These are phyloP conservation scores for Ogataea nonfermentans DNA, from an alignment of 805 yeast species.

Conservation along the genomic window DNA sequence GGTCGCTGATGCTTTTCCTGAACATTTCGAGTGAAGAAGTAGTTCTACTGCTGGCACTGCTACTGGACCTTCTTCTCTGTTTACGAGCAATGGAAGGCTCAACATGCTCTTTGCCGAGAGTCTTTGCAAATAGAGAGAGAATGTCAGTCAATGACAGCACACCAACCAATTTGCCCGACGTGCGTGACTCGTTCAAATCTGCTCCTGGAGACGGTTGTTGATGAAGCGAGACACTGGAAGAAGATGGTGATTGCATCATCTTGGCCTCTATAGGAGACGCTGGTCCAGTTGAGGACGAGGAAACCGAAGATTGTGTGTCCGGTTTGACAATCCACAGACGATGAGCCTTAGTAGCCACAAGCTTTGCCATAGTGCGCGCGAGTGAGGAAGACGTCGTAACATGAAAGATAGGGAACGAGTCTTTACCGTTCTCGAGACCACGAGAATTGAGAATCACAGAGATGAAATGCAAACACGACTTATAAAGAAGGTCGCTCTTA, in stretches of 20 bases:
- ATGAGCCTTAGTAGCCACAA: slow-evolving; percentile 94
- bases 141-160: slow-evolving; percentile 92
- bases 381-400: slow-evolving; percentile 77
- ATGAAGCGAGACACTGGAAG: slow-evolving; percentile 18
- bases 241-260: slow-evolving; percentile 11
- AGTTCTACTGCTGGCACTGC: slow-evolving; percentile 34
- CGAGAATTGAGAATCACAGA: slow-evolving; percentile 81
- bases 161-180: slow-evolving; percentile 82
- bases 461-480: slow-evolving; percentile 83
- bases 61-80: slow-evolving; percentile 71
- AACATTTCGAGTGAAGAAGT: slow-evolving; percentile 41
- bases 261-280: slow-evolving; percentile 20
- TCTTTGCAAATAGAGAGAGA: slow-evolving; percentile 73
- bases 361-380: slow-evolving; percentile 87
- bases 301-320: slow-evolving; percentile 20
- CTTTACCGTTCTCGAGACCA: slow-evolving; percentile 93
- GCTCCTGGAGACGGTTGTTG: slow-evolving; percentile 17
- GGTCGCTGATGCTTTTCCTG: slow-evolving; percentile 42
- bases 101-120: slow-evolving; percentile 61
- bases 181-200: slow-evolving; percentile 39
- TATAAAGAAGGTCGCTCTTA: slow-evolving; percentile 76
- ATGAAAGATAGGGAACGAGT: slow-evolving; percentile 94
- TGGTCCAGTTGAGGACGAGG: slow-evolving; percentile 16
- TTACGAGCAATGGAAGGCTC: slow-evolving; percentile 89
- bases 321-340: slow-evolving; percentile 82